Conservation (phyloP, 2,329 filamentous ascomycete species). For the Pseudodiploospora longispora region DNA sequence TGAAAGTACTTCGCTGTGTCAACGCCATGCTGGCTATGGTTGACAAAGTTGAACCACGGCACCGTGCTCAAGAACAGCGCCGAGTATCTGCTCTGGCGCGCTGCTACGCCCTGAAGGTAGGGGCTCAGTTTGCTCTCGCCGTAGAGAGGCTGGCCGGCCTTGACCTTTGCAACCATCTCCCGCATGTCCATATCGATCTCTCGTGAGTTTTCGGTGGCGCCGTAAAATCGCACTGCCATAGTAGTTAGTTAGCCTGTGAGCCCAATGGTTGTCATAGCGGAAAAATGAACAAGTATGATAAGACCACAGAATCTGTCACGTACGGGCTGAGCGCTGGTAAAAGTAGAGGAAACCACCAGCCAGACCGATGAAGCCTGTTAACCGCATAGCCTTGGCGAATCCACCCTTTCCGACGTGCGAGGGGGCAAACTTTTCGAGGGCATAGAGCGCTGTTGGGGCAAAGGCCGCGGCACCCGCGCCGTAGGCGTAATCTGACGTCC, state of each 20-base stretch:
- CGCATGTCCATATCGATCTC: conserved; percentile 95
- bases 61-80: conserved; percentile 75
- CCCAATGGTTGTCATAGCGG: too few species aligned
- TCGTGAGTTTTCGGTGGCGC: conserved; percentile 82
- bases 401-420: conserved; percentile 77
- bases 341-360: conserved; percentile 76
- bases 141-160: conserved; percentile 83
- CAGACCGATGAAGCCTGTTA: conserved; percentile 64
- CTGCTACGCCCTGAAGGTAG: conserved; percentile 89
- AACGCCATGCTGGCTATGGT: conserved; percentile 90
- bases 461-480: conserved; percentile 61
- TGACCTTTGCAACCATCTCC: conserved; percentile 96
- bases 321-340: conserved; percentile 79
- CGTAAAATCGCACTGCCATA: conserved; percentile 80
- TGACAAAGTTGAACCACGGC: conserved; percentile 98
- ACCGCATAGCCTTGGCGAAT: conserved; percentile 74
- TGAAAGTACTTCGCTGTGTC: conserved; percentile 98
- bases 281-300: background rate
- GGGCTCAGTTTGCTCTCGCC: conserved; percentile 70
- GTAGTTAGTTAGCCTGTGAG: background rate
- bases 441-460: conserved; percentile 64
- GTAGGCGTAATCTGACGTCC: conserved; percentile 71
- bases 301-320: conserved; percentile 23
- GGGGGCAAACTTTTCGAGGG: conserved; percentile 78
- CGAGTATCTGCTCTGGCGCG: conserved; percentile 86